Percentiles rank a stretch among this genome's conserved stretches.
Evolutionary conservation across 768 basidiomycete genomes (phyloP).

Genomic region (Suillus subaureus): DNA sequence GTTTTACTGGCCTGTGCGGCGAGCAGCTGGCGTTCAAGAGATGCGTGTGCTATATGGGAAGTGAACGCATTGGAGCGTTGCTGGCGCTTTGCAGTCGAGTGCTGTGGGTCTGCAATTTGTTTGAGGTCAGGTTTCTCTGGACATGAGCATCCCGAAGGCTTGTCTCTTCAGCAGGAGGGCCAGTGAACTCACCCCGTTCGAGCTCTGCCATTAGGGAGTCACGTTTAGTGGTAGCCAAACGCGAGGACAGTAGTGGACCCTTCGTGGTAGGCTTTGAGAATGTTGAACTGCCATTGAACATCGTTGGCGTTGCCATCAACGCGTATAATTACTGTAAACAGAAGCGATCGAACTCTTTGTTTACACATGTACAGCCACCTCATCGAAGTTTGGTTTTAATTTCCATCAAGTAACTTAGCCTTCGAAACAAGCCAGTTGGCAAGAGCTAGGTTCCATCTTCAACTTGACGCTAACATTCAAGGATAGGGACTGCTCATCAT

Average conservation of each 20-base stretch:
- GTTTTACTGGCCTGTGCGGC: conserved; percentile 60
- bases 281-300: conserved; percentile 4
- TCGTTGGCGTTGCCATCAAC: background rate
- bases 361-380: conserved; percentile 2
- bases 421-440: background rate
- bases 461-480: background rate
- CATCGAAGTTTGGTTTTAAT: conserved; percentile 1
- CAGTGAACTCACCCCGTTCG: conserved; percentile 51
- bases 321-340: background rate
- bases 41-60: conserved; percentile 60
- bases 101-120: conserved; percentile 54
- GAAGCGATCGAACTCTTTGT: background rate
- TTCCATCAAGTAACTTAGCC: background rate
- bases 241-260: conserved; percentile 13
- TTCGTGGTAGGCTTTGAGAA: conserved; percentile 3
- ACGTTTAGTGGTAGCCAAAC: conserved; percentile 51
- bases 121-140: conserved; percentile 7
- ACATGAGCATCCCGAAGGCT: conserved; percentile 3
- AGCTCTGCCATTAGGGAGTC: conserved; percentile 70
- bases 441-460: background rate
- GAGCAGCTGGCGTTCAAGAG: conserved; percentile 69
- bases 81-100: conserved; percentile 66
- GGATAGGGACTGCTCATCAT: conserved; percentile 1
- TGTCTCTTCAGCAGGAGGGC: background rate
- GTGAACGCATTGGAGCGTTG: conserved; percentile 65